These are phyloP conservation scores for Ulmus americana DNA, from an alignment of 331 rosid species.

Conservation along the genomic window DNA sequence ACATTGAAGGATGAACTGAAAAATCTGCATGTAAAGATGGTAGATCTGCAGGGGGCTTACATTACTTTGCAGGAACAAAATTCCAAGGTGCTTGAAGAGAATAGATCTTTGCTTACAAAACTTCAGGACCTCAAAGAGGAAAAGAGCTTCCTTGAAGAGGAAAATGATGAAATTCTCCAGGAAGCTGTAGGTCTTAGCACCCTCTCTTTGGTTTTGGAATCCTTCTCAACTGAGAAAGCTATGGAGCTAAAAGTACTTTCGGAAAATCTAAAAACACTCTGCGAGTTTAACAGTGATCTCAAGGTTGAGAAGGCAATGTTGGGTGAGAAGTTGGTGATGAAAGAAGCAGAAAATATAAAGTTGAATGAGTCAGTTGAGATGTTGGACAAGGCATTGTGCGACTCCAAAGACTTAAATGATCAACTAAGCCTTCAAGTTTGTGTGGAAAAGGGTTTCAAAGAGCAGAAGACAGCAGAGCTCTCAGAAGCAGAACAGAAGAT, in stretches of 20 bases:
- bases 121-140: constrained; percentile 49
- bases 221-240: constrained; percentile 45
- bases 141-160: constrained; percentile 43
- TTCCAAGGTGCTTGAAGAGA: constrained; percentile 52
- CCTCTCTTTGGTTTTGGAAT: constrained; percentile 49
- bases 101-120: constrained; percentile 42
- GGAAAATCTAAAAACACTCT: constrained; percentile 38
- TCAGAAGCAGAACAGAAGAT: constrained; percentile 50
- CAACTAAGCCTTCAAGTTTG: constrained; percentile 50
- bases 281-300: constrained; percentile 40
- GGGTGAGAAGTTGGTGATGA: constrained; percentile 41
- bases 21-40: constrained; percentile 40
- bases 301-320: constrained; percentile 44
- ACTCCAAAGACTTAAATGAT: constrained; percentile 38
- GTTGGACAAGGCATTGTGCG: constrained; percentile 49
- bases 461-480: constrained; percentile 49
- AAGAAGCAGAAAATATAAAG: constrained; percentile 45
- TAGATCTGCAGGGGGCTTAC: constrained; percentile 36
- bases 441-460: constrained; percentile 37
- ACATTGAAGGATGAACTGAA: constrained; percentile 37
- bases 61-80: constrained; percentile 50
- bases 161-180: constrained; percentile 41
- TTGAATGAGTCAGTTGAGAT: constrained; percentile 43
- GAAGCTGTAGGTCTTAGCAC: constrained; percentile 54
- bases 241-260: constrained; percentile 45